Percentiles rank a stretch among this genome's conserved stretches.
Conservation (phyloP, 306 rosid genomes). For the apple (Malus domestica) region DNA sequence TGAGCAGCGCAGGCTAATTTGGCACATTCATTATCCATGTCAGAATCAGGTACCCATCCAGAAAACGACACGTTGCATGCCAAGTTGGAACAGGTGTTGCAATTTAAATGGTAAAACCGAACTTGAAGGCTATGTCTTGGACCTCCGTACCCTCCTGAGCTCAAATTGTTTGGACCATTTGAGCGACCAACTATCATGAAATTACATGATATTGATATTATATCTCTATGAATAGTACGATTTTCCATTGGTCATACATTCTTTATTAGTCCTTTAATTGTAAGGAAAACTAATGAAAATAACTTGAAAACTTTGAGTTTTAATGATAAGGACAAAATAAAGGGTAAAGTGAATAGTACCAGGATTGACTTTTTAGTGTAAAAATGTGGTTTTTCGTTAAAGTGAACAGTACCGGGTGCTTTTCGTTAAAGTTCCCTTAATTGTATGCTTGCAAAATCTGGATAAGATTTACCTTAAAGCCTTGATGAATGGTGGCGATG, state of each 20-base stretch:
- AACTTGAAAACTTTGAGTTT: no score
- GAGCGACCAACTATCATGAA: not conserved
- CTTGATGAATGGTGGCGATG: not conserved
- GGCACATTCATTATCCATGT: constrained; percentile 4
- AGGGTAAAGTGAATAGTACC: no score
- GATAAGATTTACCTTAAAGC: not conserved
- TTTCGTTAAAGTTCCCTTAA: not conserved
- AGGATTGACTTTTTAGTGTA: no score
- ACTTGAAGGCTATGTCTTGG: not conserved
- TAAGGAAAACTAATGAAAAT: no score
- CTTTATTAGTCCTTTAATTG: not conserved
- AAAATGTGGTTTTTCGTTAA: no score
- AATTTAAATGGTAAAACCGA: not conserved
- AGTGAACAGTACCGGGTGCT: no score
- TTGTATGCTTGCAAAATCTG: not conserved
- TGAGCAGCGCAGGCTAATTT: not conserved
- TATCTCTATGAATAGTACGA: not conserved
- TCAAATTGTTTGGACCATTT: not conserved
- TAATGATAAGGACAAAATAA: no score
- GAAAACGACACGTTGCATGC: constrained; percentile 9
- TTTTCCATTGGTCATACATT: not conserved
- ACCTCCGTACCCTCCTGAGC: not conserved
- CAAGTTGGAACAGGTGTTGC: constrained; percentile 10
- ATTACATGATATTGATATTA: not conserved
- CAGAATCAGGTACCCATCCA: constrained; percentile 16